phyloP scores from a whole-genome alignment of 2,329 filamentous ascomycete species.

The Exophiala aquamarina region DNA sequence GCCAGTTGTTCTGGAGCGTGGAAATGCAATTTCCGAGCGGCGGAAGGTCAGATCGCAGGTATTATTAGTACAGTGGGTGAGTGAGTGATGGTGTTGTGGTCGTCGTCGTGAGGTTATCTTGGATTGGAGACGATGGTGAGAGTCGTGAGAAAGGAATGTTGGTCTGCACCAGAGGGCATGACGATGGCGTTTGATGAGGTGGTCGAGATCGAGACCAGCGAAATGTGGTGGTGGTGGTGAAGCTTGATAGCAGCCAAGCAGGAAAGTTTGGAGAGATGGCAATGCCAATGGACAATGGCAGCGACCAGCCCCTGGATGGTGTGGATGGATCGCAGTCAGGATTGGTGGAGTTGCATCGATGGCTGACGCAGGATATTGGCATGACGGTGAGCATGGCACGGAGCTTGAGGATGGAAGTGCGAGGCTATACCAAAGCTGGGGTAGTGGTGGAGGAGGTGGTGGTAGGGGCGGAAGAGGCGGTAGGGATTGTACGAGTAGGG shows the following conservation, averaged over 20 bases:
- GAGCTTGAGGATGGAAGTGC: constrained; percentile 3
- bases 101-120: constrained; percentile 8
- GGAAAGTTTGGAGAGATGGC: constrained; percentile 17
- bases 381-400: constrained; percentile 18
- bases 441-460: too few relatives aligned
- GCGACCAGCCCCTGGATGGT: constrained; percentile 18
- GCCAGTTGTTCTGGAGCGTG: constrained; percentile 11
- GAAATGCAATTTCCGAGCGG: constrained; percentile 20
- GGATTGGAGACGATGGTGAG: constrained; percentile 6
- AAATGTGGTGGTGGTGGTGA: constrained; percentile 11
- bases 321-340: neutral
- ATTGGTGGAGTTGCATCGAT: constrained; percentile 9
- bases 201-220: constrained; percentile 38
- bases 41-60: constrained; percentile 15
- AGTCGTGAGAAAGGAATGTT: constrained; percentile 18
- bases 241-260: constrained; percentile 21
- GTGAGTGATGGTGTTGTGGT: constrained; percentile 1
- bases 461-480: too few relatives aligned
- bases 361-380: constrained; percentile 12
- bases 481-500: too few relatives aligned
- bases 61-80: constrained; percentile 2
- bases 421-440: constrained; percentile 15
- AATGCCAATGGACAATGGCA: neutral
- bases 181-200: constrained; percentile 38
- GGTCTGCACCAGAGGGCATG: constrained; percentile 17